A percentile compares a stretch with the other conserved stretches of the same genome.
phyloP scores from a whole-genome alignment of 202 grass and related monocot species.

The Brachypodium distachyon region DNA sequence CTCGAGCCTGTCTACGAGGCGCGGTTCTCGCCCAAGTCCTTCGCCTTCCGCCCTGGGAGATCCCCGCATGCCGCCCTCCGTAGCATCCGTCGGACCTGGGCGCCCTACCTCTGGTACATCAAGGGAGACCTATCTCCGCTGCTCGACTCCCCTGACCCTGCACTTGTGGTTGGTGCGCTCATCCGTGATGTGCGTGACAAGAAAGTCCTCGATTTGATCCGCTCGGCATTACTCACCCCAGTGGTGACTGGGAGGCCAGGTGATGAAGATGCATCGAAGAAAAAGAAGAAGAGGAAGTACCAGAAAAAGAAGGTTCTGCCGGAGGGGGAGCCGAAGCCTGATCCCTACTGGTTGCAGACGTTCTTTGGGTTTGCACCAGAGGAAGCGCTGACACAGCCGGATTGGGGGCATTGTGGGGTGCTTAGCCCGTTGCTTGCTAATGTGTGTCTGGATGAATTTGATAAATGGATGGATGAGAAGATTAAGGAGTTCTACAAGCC shows the following conservation, averaged over 20 bases:
- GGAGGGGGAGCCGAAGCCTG: constrained; percentile 87
- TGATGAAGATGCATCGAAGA: constrained; percentile 42
- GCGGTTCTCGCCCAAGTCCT: constrained; percentile 69
- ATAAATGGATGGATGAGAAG: constrained; percentile 85
- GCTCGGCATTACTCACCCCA: constrained; percentile 59
- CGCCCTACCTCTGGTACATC: constrained; percentile 91
- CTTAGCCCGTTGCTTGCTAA: constrained; percentile 78
- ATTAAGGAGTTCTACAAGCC: constrained; percentile 84
- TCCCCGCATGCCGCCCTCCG: constrained; percentile 63
- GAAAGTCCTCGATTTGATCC: constrained; percentile 75
- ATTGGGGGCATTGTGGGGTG: constrained; percentile 84
- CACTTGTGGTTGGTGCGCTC: constrained; percentile 62
- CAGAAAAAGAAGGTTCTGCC: constrained; percentile 89
- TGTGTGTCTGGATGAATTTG: constrained; percentile 77
- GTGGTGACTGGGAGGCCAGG: constrained; percentile 35
- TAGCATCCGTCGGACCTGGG: constrained; percentile 75
- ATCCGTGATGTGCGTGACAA: constrained; percentile 87
- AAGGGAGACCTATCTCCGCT: constrained; percentile 84
- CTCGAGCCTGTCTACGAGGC: constrained; percentile 84
- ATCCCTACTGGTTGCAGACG: constrained; percentile 82
- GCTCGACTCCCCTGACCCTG: constrained; percentile 56
- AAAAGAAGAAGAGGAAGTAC: constrained; percentile 82
- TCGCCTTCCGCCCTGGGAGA: constrained; percentile 83
- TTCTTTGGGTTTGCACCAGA: constrained; percentile 92
- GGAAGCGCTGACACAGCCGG: constrained; percentile 64